phyloP scores from a whole-genome alignment of 176 grass and related monocot genomes.

The Oryza longistaminata region DNA sequence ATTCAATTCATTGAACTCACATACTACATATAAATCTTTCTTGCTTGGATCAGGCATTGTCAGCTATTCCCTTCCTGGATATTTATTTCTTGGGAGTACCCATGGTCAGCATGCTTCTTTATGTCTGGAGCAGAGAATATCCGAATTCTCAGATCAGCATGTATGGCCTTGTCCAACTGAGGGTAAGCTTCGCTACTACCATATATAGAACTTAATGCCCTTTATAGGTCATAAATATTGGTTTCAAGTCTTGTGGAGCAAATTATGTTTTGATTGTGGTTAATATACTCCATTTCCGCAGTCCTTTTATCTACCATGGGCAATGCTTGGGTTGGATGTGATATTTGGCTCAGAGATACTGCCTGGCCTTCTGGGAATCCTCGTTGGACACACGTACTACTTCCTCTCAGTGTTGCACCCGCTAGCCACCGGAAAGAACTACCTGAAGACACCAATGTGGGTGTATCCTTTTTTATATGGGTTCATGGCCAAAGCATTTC shows the following conservation, averaged over 20 bases:
- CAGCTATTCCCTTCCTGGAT: constrained; percentile 50
- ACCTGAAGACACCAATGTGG: constrained; percentile 86
- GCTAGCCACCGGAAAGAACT: constrained; percentile 74
- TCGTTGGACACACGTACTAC: constrained; percentile 93
- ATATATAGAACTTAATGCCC: neutral
- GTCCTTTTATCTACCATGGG: constrained; percentile 99
- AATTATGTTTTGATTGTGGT: neutral
- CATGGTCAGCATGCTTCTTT: constrained; percentile 87
- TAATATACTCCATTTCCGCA: constrained; percentile 42
- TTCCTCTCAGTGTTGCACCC: constrained; percentile 86
- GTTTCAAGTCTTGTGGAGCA: neutral
- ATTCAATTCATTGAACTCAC: neutral
- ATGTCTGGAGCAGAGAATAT: constrained; percentile 97
- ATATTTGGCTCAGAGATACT: constrained; percentile 75
- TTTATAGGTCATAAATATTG: neutral
- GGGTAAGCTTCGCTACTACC: constrained; percentile 57
- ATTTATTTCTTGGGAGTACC: constrained; percentile 49
- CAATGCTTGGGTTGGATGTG: constrained; percentile 81
- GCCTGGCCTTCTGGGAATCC: constrained; percentile 74
- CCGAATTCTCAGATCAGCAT: constrained; percentile 91
- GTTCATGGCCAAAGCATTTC: constrained; percentile 34
- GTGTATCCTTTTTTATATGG: constrained; percentile 72
- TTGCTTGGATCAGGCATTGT: constrained; percentile 54
- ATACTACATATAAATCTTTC: neutral
- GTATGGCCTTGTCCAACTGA: constrained; percentile 75